Base-by-base conservation (phyloP, 176 grass and related monocot genomes). In the Olyra latifolia region DNA sequence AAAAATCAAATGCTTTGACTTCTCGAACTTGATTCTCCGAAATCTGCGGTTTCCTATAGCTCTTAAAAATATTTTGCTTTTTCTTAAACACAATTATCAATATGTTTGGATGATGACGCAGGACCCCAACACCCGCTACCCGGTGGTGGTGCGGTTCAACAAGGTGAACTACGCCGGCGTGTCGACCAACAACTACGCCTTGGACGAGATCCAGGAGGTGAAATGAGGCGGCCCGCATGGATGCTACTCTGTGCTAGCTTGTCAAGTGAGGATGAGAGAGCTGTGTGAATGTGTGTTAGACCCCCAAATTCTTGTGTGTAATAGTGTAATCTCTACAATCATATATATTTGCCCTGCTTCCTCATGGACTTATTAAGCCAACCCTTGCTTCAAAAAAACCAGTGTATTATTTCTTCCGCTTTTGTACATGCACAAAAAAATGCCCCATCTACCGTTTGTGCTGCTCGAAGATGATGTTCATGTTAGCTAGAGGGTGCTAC, bases 121-220 rank as follows among this genome's bases (percentile, higher is more conserved):
- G 93, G 93, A 97, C 35, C 90, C 91, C 7, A 97, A 88, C 47
- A 89, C 76, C 41, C 90, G 90, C 27, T 93, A 97, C 58, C 93
- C 91, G 16, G 93, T 97, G 65, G 93, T 93, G 62, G 93, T 97
- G 60, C 74, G 93, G 57, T 97, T 97, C 83, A 69, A 7, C 82
- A 97, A 97, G 83, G 93, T 97, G 41, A 93, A 97, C 65, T 97
- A 97, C 30, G 91, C 90, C 4, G 93, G 90, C 82, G 93, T 97
- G 30, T 97, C 93, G 56, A 97, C 93, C 72, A 97, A 97, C 91
- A 97, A 93, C 88, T 97, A 93, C 66, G 93, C 93, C 58, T 85
- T 97, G 67, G 90, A 97, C 78, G 93, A 97, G 88, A 80, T 97
- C 66, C 64, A 84, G 60, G 93, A 97, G 87, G 90, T 97, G 50